Evolutionary conservation across 495 filamentous ascomycete genomes (phyloP).

Genomic region (Daldinia loculata): DNA sequence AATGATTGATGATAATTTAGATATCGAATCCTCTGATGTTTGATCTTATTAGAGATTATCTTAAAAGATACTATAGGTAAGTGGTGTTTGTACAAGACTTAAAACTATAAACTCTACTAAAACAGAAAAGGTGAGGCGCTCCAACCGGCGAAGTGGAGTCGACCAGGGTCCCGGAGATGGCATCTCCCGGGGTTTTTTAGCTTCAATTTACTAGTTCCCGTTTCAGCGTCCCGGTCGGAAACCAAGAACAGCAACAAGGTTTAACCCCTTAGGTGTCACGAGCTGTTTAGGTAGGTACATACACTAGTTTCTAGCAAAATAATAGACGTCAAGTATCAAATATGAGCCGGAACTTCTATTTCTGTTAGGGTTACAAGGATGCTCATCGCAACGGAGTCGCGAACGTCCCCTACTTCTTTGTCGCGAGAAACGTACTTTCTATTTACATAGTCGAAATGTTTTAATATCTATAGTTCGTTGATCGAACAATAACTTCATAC

Average conservation of each 20-base stretch:
- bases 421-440: background rate
- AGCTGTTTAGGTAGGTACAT: constrained; percentile 1
- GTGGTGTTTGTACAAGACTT: background rate
- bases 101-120: constrained; percentile 9
- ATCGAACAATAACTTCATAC: constrained; percentile 21
- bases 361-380: constrained; percentile 16
- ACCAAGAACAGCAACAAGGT: constrained; percentile 35
- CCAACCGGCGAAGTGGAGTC: background rate
- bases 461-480: constrained; percentile 29
- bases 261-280: constrained; percentile 32
- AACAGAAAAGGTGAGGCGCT: constrained; percentile 33
- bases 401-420: background rate
- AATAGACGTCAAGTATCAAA: constrained; percentile 13
- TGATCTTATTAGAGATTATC: background rate
- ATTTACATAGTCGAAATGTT: background rate
- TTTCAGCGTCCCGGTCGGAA: constrained; percentile 41
- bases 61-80: background rate
- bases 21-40: background rate
- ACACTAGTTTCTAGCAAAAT: constrained; percentile 12
- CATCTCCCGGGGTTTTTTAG: constrained; percentile 35
- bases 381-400: constrained; percentile 22
- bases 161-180: constrained; percentile 32
- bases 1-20: background rate
- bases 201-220: constrained; percentile 31
- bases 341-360: constrained; percentile 7